Percentiles rank a stretch among this genome's conserved stretches.
These are phyloP conservation scores for Parafenestella ontariensis DNA, from an alignment of 2,329 filamentous ascomycete species.

Conservation along the genomic window DNA sequence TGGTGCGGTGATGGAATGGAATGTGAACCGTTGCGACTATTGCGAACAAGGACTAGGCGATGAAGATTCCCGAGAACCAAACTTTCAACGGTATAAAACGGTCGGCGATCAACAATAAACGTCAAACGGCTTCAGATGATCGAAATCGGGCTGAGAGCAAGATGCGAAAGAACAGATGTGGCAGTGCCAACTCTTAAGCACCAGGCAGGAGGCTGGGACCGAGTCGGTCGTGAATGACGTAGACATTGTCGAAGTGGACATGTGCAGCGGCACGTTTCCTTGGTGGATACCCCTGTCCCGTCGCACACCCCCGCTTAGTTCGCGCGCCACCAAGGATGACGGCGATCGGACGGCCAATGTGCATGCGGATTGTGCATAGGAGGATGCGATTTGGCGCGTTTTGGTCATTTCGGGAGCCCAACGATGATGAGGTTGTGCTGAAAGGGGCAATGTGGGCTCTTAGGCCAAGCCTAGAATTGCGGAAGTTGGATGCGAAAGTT, in stretches of 20 bases:
- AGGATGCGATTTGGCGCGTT: slow-evolving; percentile 20
- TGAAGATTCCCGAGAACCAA: neutral
- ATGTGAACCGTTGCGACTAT: slow-evolving; percentile 26
- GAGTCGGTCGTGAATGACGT: slow-evolving; percentile 37
- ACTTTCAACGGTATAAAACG: slow-evolving; percentile 4
- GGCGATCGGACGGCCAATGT: slow-evolving; percentile 37
- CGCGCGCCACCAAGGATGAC: slow-evolving; percentile 29
- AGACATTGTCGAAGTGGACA: slow-evolving; percentile 34
- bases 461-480: neutral
- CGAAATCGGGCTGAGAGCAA: neutral
- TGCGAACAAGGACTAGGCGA: slow-evolving; percentile 11
- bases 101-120: slow-evolving; percentile 1
- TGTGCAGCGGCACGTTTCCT: slow-evolving; percentile 29
- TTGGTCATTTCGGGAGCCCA: slow-evolving; percentile 4
- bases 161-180: slow-evolving; percentile 3
- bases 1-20: slow-evolving; percentile 2
- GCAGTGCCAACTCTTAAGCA: slow-evolving; percentile 19
- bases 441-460: neutral
- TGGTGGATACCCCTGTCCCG: slow-evolving; percentile 35
- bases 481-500: neutral
- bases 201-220: slow-evolving; percentile 34
- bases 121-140: neutral
- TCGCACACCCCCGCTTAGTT: slow-evolving; percentile 26
- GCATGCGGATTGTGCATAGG: slow-evolving; percentile 27
- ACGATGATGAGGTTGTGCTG: neutral